Conservation (phyloP, 108 stramenopile species). For the Parietichytrium sp. region DNA sequence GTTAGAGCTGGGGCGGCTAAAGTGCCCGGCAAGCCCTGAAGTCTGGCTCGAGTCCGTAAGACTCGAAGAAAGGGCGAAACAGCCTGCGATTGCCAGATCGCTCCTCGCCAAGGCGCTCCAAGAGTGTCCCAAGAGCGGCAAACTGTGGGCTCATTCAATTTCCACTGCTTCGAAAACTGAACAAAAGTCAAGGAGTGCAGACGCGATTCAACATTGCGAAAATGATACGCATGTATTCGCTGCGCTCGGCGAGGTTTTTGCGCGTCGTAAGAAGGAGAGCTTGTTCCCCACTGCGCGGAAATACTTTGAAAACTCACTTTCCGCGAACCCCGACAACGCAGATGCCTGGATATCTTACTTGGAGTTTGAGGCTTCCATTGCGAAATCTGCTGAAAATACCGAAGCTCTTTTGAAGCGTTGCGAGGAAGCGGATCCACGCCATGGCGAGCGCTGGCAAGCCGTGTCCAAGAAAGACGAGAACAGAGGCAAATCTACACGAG, state of each 20-base stretch:
- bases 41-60: conserved; percentile 90
- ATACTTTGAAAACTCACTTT: not conserved
- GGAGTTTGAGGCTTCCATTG: conserved; percentile 4
- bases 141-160: conserved; percentile 84
- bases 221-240: conserved; percentile 8
- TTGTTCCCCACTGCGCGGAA: conserved; percentile 1
- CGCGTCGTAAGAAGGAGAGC: not conserved
- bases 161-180: conserved; percentile 76
- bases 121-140: conserved; percentile 85
- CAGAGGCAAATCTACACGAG: no score
- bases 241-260: conserved; percentile 14
- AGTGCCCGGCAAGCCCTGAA: conserved; percentile 71
- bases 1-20: conserved; percentile 84
- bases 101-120: conserved; percentile 90
- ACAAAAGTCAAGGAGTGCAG: conserved; percentile 46
- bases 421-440: not conserved
- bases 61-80: conserved; percentile 79
- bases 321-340: not conserved
- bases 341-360: not conserved
- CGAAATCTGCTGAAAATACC: not conserved
- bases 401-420: not conserved
- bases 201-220: conserved; percentile 21
- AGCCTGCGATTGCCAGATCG: conserved; percentile 76
- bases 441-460: conserved; percentile 20
- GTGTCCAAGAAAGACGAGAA: not conserved